phyloP scores from a whole-genome alignment of 2,329 filamentous ascomycete species.

The Leptosphaerulina australis region DNA sequence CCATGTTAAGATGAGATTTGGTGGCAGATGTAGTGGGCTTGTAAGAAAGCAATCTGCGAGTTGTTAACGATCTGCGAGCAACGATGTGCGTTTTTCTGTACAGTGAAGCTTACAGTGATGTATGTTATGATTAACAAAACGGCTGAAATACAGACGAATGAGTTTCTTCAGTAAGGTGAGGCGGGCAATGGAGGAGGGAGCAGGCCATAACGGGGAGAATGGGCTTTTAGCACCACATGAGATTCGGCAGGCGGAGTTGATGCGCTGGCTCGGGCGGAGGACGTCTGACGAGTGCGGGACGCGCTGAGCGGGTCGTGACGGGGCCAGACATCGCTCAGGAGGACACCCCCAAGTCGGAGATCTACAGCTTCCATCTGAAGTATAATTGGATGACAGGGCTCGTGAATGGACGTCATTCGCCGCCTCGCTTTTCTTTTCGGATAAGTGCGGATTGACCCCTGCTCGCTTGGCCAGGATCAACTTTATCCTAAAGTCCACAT shows the following conservation, averaged over 20 bases:
- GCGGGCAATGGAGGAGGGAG: constrained; percentile 37
- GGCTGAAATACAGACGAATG: constrained; percentile 16
- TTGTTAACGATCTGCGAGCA: constrained; percentile 34
- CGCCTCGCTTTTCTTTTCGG: constrained; percentile 31
- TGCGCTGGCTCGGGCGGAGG: constrained; percentile 44
- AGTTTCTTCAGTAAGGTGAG: constrained; percentile 29
- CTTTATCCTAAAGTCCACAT: constrained; percentile 28
- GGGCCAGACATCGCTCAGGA: constrained; percentile 33
- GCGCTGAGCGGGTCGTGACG: constrained; percentile 28
- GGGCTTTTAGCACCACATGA: constrained; percentile 36
- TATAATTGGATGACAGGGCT: constrained; percentile 27
- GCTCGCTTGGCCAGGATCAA: constrained; percentile 19
- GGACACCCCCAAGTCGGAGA: constrained; percentile 38
- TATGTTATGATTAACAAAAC: constrained; percentile 1
- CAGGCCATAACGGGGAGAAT: constrained; percentile 29
- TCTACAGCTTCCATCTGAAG: constrained; percentile 17
- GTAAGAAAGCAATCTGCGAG: constrained; percentile 28
- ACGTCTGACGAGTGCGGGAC: constrained; percentile 37
- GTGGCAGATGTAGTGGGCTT: constrained; percentile 11
- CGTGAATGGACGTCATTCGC: constrained; percentile 30
- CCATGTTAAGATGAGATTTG: constrained; percentile 29
- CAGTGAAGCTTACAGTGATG: constrained; percentile 27
- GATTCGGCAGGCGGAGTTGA: constrained; percentile 24
- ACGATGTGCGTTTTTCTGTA: constrained; percentile 17
- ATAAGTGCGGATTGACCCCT: constrained; percentile 19